Percentiles rank a stretch among this genome's conserved stretches.
phyloP scores from a whole-genome alignment of 129 eudicot species.

The Tagetes patula region DNA sequence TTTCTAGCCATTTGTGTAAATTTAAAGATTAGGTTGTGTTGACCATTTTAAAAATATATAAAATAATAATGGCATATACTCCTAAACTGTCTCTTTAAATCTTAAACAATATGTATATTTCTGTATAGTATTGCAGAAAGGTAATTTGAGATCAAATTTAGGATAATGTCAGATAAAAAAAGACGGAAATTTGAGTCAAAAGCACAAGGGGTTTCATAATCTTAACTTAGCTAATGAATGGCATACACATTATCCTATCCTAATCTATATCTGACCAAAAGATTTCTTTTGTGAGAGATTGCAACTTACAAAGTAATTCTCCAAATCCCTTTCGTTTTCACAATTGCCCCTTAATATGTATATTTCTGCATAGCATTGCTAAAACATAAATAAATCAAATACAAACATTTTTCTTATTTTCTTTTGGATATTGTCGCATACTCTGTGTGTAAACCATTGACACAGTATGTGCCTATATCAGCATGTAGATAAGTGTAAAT shows the following conservation, averaged over 20 bases:
- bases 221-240: slow-evolving; percentile 5
- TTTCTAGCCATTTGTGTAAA: no score
- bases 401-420: no score
- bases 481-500: neutral
- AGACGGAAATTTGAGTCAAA: neutral
- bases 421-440: no score
- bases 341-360: slow-evolving; percentile 11
- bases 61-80: slow-evolving; percentile 1
- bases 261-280: slow-evolving; percentile 4
- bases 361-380: no score
- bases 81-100: neutral
- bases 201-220: slow-evolving; percentile 13
- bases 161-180: neutral
- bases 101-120: neutral
- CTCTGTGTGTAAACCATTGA: no score
- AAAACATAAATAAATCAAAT: no score
- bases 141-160: neutral
- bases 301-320: neutral
- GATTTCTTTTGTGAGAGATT: neutral
- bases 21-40: no score
- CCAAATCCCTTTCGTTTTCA: neutral
- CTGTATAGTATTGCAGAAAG: neutral
- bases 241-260: slow-evolving; percentile 6
- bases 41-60: neutral
- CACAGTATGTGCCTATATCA: neutral